phyloP scores from a whole-genome alignment of 345 rosid genomes.

The Eucalyptus sp. region DNA sequence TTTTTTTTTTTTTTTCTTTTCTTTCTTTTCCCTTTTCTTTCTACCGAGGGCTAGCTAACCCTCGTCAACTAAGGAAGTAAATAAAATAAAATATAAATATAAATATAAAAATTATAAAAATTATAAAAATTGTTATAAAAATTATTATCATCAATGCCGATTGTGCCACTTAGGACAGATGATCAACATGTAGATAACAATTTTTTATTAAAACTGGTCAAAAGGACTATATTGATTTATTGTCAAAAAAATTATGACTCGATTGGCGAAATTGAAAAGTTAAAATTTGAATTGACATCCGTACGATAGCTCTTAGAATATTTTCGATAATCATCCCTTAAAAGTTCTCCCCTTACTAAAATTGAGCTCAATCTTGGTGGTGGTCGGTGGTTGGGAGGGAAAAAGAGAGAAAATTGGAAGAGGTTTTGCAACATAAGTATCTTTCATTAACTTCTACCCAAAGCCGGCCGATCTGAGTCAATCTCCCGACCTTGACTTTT shows the following conservation, averaged over 20 bases:
- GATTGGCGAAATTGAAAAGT: not conserved
- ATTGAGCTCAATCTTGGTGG: not conserved
- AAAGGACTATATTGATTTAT: not conserved
- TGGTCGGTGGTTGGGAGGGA: not conserved
- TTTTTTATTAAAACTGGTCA: too few relatives aligned
- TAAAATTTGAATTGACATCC: too few relatives aligned
- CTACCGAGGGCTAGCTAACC: not conserved
- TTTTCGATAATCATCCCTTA: not conserved
- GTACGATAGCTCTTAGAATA: not conserved
- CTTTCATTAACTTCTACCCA: too few relatives aligned
- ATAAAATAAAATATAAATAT: too few relatives aligned
- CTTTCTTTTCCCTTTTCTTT: too few relatives aligned
- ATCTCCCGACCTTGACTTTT: not conserved
- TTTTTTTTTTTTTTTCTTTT: too few relatives aligned
- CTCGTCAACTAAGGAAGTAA: too few relatives aligned
- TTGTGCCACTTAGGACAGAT: not conserved
- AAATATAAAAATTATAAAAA: too few relatives aligned
- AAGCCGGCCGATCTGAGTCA: not conserved
- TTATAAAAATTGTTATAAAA: too few relatives aligned
- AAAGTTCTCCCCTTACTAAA: not conserved
- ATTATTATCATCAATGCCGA: accelerated
- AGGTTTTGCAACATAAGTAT: not conserved
- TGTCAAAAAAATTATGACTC: not conserved
- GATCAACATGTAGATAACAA: not conserved
- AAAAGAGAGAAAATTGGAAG: not conserved